Conservation (phyloP, 2,329 filamentous ascomycete genomes). For the Zopfia rhizophila region DNA sequence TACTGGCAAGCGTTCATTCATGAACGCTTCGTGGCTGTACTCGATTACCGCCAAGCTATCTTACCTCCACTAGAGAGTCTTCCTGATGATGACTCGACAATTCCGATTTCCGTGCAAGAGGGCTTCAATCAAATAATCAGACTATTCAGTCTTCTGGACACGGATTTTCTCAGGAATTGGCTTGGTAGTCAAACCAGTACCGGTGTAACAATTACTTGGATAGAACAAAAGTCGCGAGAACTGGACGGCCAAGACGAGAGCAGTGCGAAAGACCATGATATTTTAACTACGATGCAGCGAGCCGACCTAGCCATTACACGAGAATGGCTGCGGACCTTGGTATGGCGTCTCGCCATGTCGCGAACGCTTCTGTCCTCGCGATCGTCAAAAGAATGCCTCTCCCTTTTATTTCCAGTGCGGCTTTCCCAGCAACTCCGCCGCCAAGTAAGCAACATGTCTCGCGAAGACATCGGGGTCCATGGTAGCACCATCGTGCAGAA, state of each 20-base stretch:
- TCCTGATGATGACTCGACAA: conserved; percentile 53
- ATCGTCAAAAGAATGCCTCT: conserved; percentile 51
- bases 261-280: conserved; percentile 51
- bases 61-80: conserved; percentile 52
- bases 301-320: conserved; percentile 62
- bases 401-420: conserved; percentile 57
- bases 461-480: conserved; percentile 63
- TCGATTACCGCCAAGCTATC: conserved; percentile 59
- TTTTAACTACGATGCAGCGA: conserved; percentile 56
- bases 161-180: conserved; percentile 58
- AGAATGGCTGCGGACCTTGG: conserved; percentile 61
- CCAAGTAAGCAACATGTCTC: conserved; percentile 55
- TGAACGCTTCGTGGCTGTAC: conserved; percentile 65
- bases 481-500: conserved; percentile 68
- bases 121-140: conserved; percentile 59
- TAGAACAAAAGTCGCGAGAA: conserved; percentile 58
- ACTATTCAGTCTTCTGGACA: conserved; percentile 57
- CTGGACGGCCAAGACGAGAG: conserved; percentile 52
- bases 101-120: conserved; percentile 53
- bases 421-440: conserved; percentile 57
- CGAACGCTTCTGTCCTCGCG: conserved; percentile 57
- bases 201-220: conserved; percentile 54
- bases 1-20: conserved; percentile 69
- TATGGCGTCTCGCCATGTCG: conserved; percentile 63
- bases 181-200: conserved; percentile 47